Evolutionary conservation across 768 basidiomycete species (phyloP), one percentile per base, ranked within the genome.

Genomic region (Termitomyces sp.): DNA sequence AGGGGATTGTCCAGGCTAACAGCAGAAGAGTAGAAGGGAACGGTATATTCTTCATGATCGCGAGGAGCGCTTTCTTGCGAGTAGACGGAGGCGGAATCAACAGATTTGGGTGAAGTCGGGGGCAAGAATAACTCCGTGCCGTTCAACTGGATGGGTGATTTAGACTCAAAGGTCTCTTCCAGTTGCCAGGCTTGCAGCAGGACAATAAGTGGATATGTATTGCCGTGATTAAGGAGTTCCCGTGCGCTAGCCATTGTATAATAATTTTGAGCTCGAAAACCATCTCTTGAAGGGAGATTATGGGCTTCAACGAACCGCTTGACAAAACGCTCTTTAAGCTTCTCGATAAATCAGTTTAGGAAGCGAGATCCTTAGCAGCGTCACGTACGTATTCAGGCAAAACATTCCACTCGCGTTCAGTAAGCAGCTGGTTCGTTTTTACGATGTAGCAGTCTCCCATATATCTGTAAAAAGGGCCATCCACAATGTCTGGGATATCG

Each of bases 271-370:
- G 54, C 43, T 49, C 54, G 48, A 37, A 53, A 58, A 8, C 45
- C 47, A 37, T 57, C 57, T 37, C 50, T 44, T 2, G 44, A 50
- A 44, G 41, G 7, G 2, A 26, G 21, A 26, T 44, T 57, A 26
- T 57, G 49, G 6, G 44, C 26, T 26, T 56, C 35, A 37, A 57
- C 23, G 26, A 58, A 61, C 9, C 62, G 62, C 10, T 3, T 40
- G 31, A 63, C 57, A n/a, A 61, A 56, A 15, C 50, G 15, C 10
- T 54, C 50, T 54, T 63, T 63, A 1, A 59, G 30, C 62, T 63
- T 38, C 42, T 15, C 41, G 3, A 41, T 19, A n/a, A 26, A 28
- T 37, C 31, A 40, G 19, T 19, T 26, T 8, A 19, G 37, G 19
- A 41, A 19, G 21, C 19, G 23, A 28, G 6, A 41, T 15, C 35